Percentiles rank a stretch among this genome's conserved stretches.
Evolutionary conservation across 805 yeast species (phyloP).

Genomic region (Nakazawaea anatomiae): DNA sequence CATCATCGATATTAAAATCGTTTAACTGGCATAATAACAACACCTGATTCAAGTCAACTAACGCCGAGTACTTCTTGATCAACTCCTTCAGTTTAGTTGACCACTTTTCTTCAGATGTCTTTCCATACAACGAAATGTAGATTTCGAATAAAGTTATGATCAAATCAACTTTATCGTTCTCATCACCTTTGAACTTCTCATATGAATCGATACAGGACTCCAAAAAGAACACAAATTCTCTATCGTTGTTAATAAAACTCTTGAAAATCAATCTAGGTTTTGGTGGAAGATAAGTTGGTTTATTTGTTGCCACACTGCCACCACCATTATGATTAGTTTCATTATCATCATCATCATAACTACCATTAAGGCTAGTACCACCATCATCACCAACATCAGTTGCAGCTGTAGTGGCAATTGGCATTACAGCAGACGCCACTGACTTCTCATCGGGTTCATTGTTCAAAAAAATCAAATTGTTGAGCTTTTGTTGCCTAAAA

Average conservation of each 20-base stretch:
- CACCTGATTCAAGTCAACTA: slow-evolving; percentile 51
- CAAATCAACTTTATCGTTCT: slow-evolving; percentile 65
- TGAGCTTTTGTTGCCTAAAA: slow-evolving; percentile 41
- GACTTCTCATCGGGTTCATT: too few relatives aligned
- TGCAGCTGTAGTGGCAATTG: too few relatives aligned
- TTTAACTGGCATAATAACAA: slow-evolving; percentile 53
- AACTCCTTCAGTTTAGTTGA: slow-evolving; percentile 53
- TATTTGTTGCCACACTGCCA: background rate
- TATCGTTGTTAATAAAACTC: slow-evolving; percentile 78
- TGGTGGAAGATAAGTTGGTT: slow-evolving; percentile 86
- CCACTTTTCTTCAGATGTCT: slow-evolving; percentile 40
- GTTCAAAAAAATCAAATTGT: too few relatives aligned
- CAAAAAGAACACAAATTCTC: slow-evolving; percentile 83
- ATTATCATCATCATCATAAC: too few relatives aligned
- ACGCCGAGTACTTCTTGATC: slow-evolving; percentile 30
- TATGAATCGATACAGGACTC: slow-evolving; percentile 86
- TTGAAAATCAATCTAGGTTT: slow-evolving; percentile 82
- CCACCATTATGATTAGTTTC: too few relatives aligned
- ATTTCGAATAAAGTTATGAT: slow-evolving; percentile 77
- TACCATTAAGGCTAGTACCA: too few relatives aligned
- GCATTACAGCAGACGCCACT: too few relatives aligned
- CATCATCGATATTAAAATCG: slow-evolving; percentile 45
- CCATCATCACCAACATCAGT: too few relatives aligned
- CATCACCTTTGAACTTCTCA: slow-evolving; percentile 66
- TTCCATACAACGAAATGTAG: slow-evolving; percentile 57